A percentile compares a stretch with the other conserved stretches of the same genome.
These are phyloP conservation scores for Auricularia sp. DNA, from an alignment of 768 basidiomycete species.

Conservation along the genomic window DNA sequence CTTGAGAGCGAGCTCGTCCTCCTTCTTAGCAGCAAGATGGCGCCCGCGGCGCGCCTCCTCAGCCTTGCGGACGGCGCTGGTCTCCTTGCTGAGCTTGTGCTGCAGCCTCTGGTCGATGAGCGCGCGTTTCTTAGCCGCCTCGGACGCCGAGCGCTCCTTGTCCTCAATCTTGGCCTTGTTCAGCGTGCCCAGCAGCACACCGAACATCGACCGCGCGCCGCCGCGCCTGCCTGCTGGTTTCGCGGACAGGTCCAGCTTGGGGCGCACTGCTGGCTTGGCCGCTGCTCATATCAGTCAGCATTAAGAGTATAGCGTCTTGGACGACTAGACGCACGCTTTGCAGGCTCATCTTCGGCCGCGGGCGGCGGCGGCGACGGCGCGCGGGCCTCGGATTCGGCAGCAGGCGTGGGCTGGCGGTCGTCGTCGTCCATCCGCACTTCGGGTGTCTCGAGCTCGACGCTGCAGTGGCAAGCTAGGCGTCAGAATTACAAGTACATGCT, in stretches of 20 bases:
- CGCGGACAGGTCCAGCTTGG: background rate
- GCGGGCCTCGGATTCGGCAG: too few relatives aligned
- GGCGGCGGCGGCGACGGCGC: too few relatives aligned
- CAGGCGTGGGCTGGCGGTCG: too few relatives aligned
- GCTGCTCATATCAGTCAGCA: background rate
- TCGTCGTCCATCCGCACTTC: too few relatives aligned
- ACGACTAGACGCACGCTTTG: background rate
- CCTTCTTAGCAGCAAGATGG: constrained; percentile 60
- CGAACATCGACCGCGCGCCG: constrained; percentile 81
- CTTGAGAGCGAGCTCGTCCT: constrained; percentile 72
- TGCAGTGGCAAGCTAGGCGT: too few relatives aligned
- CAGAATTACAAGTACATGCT: too few relatives aligned
- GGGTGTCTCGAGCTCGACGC: too few relatives aligned
- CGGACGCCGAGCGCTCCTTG: constrained; percentile 73
- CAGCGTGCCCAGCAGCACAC: constrained; percentile 69
- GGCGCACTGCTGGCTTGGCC: background rate
- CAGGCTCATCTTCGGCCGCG: too few relatives aligned
- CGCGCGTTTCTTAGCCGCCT: constrained; percentile 78
- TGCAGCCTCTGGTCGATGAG: constrained; percentile 78
- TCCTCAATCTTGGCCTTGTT: constrained; percentile 84
- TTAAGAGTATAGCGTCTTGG: too few relatives aligned
- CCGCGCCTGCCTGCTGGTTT: constrained; percentile 17
- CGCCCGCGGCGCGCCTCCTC: constrained; percentile 85
- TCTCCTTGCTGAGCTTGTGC: constrained; percentile 74
- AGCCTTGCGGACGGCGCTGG: constrained; percentile 73